Evolutionary conservation across 495 filamentous ascomycete species (phyloP).

Genomic region (Geoglossum glabrum): DNA sequence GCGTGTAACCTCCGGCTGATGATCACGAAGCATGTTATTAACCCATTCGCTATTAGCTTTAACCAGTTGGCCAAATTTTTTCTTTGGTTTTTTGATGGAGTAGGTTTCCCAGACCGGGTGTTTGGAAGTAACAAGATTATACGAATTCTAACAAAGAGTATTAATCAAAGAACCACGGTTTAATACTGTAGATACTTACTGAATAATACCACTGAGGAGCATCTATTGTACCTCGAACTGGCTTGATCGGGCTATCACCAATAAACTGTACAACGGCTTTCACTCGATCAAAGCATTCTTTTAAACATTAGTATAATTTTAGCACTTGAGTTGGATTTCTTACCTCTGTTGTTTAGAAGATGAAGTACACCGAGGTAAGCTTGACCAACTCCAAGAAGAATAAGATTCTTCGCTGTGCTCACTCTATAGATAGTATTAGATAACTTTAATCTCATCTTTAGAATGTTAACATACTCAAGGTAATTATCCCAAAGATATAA

Average conservation of each 20-base stretch:
- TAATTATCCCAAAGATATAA: conserved; percentile 95
- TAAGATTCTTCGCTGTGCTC: conserved; percentile 45
- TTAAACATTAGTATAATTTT: conserved; percentile 5
- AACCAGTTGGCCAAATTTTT: conserved; percentile 18
- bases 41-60: conserved; percentile 11
- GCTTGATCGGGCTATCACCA: conserved; percentile 17
- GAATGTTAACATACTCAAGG: conserved; percentile 37
- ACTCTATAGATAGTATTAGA: conserved; percentile 21
- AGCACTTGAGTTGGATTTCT: neutral
- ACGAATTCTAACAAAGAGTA: conserved; percentile 29
- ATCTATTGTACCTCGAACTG: neutral
- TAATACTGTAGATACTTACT: neutral
- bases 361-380: conserved; percentile 24
- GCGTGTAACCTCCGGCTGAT: conserved; percentile 14
- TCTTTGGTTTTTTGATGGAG: conserved; percentile 12
- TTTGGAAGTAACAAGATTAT: conserved; percentile 48
- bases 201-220: neutral
- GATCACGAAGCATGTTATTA: conserved; percentile 18
- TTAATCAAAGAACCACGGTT: too few species aligned
- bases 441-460: neutral
- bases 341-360: conserved; percentile 23
- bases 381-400: conserved; percentile 63
- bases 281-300: conserved; percentile 23
- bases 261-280: conserved; percentile 37
- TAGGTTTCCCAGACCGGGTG: conserved; percentile 47